phyloP scores from a whole-genome alignment of 164 flowering plant genomes.

The Paratinospora sagittata region DNA sequence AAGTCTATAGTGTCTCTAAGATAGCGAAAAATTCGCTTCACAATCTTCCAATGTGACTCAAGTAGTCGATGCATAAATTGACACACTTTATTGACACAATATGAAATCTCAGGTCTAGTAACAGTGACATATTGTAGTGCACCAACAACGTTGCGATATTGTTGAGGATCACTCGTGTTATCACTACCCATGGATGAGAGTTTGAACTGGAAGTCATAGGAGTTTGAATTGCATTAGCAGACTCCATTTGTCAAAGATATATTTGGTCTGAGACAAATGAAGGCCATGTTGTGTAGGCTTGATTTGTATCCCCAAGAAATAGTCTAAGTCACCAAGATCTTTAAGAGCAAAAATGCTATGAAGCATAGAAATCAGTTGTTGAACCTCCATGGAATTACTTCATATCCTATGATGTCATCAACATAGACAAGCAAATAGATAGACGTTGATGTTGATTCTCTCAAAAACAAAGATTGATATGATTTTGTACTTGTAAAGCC shows the following conservation, averaged over 20 bases:
- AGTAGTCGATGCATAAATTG: too few relatives aligned
- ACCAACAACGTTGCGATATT: not conserved
- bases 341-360: too few relatives aligned
- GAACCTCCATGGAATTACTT: too few relatives aligned
- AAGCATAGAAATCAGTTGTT: too few relatives aligned
- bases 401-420: too few relatives aligned
- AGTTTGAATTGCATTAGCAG: not conserved
- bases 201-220: not conserved
- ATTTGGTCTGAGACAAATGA: not conserved
- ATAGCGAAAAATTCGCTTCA: too few relatives aligned
- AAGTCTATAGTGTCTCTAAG: too few relatives aligned
- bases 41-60: too few relatives aligned
- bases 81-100: not conserved
- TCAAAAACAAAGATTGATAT: not conserved
- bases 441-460: not conserved
- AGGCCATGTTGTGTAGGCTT: not conserved
- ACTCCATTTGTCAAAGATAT: not conserved
- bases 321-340: too few relatives aligned
- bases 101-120: not conserved
- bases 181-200: not conserved
- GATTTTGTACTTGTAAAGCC: not conserved
- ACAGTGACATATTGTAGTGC: not conserved
- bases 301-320: not conserved
- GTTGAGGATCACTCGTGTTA: not conserved
- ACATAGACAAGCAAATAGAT: not conserved